Percentiles rank a stretch among this genome's conserved stretches.
phyloP scores from a whole-genome alignment of 768 basidiomycete species.

The Cystofilobasidium macerans region DNA sequence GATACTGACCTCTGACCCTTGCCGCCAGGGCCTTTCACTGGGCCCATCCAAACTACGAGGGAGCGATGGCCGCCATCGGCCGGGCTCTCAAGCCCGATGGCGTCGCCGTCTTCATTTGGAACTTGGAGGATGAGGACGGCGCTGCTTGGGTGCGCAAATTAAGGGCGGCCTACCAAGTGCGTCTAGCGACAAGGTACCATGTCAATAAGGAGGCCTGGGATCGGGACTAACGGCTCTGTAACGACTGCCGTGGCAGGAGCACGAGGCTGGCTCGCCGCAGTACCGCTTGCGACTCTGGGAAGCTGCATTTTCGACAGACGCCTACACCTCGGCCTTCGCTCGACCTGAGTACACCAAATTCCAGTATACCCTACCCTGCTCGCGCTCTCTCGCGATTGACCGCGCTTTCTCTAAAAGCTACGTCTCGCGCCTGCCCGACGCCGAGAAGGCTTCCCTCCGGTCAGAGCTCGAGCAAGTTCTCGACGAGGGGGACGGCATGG shows the following conservation, averaged over 20 bases:
- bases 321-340: background rate
- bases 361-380: background rate
- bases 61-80: background rate
- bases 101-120: slow-evolving; percentile 2
- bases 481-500: background rate
- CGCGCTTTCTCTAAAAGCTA: background rate
- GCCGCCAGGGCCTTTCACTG: slow-evolving; percentile 2
- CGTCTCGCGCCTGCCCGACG: background rate
- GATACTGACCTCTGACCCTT: too few species aligned
- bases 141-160: background rate
- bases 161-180: background rate
- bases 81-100: background rate
- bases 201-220: too few species aligned
- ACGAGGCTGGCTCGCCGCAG: background rate
- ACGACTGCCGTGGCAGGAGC: background rate
- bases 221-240: too few species aligned
- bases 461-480: background rate
- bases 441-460: background rate
- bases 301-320: background rate
- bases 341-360: background rate
- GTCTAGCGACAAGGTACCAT: too few species aligned
- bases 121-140: background rate
- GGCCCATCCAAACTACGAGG: background rate
- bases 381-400: background rate
- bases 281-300: background rate